phyloP scores from a whole-genome alignment of 345 rosid genomes.

The Eucalyptus paniculata region DNA sequence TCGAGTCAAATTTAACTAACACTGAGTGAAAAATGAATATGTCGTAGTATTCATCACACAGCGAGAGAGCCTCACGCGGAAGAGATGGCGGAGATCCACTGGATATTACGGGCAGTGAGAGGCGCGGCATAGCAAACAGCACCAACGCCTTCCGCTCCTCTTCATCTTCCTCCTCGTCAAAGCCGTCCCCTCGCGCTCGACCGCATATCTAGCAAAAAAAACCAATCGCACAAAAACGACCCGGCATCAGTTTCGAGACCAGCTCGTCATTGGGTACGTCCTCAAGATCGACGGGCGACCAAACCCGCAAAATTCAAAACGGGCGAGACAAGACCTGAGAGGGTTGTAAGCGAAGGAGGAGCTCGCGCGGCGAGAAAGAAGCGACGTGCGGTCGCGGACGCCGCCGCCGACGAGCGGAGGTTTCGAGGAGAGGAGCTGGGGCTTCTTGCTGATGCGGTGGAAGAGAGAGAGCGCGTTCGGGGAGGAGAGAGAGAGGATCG shows the following conservation, averaged over 20 bases:
- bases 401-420: neutral
- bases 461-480: constrained; percentile 15
- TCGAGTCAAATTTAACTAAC: neutral
- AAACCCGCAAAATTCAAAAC: neutral
- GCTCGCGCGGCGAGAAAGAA: constrained; percentile 5
- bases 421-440: neutral
- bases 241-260: neutral
- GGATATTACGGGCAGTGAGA: constrained; percentile 35
- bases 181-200: constrained; percentile 2
- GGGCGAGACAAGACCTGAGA: constrained; percentile 19
- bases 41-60: neutral
- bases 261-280: neutral
- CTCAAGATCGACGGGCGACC: neutral
- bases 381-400: neutral
- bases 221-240: neutral
- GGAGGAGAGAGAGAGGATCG: constrained; percentile 1
- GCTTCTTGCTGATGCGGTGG: neutral
- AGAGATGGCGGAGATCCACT: constrained; percentile 61
- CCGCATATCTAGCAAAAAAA: constrained; percentile 17
- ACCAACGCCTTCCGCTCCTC: constrained; percentile 32
- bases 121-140: constrained; percentile 58
- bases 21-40: neutral
- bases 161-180: constrained; percentile 11
- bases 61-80: constrained; percentile 32
- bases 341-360: constrained; percentile 37